Evolutionary conservation across 2,329 filamentous ascomycete genomes (phyloP).

Genomic region (Cadophora sp.): DNA sequence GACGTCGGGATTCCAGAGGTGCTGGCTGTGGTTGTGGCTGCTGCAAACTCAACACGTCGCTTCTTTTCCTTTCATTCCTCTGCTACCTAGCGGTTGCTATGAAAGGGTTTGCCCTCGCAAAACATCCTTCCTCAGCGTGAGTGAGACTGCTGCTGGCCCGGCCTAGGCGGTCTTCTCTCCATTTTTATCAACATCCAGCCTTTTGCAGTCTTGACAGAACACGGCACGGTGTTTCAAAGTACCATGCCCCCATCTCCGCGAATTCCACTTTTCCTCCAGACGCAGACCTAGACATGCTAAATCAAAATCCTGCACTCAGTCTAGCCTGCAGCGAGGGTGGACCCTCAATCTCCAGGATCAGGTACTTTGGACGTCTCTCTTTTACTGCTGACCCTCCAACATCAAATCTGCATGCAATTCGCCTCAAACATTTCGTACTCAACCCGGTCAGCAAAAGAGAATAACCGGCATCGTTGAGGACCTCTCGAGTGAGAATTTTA

Average conservation of each 20-base stretch:
- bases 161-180: background rate
- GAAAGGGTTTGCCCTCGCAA: background rate
- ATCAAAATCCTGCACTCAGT: slow-evolving; percentile 3
- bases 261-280: slow-evolving; percentile 14
- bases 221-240: background rate
- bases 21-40: background rate
- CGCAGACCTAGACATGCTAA: slow-evolving; percentile 6
- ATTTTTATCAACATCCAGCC: slow-evolving; percentile 5
- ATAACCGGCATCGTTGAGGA: slow-evolving; percentile 11
- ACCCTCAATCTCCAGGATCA: slow-evolving; percentile 16
- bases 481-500: background rate
- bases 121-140: no score
- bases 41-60: background rate
- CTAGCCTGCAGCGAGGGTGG: background rate
- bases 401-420: background rate
- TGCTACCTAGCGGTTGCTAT: background rate
- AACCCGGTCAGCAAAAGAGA: slow-evolving; percentile 8
- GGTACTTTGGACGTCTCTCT: background rate
- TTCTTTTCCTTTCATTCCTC: background rate
- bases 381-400: background rate
- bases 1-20: background rate
- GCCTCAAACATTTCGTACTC: slow-evolving; percentile 3
- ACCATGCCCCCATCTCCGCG: slow-evolving; percentile 10
- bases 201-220: background rate
- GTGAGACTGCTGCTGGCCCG: background rate